A percentile compares a stretch with the other conserved stretches of the same genome.
Conservation (phyloP, 176 grass and related monocot genomes). For the Elaeis guineensis region DNA sequence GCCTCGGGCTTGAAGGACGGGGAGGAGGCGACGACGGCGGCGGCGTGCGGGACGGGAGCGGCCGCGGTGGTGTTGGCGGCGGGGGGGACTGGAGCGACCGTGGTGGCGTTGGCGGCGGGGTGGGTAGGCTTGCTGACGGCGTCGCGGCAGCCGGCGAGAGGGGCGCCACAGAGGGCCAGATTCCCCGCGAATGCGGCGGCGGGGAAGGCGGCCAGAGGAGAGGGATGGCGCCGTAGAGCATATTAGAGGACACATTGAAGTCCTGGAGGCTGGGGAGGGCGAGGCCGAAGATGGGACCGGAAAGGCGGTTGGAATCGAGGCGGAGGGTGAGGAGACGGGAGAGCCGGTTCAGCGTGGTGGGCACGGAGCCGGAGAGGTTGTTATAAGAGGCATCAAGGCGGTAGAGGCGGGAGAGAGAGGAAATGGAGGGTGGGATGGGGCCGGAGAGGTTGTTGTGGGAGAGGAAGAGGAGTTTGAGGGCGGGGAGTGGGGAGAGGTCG, state of each 20-base stretch:
- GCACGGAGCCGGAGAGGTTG: slow-evolving; percentile 40
- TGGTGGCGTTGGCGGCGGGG: slow-evolving; percentile 12
- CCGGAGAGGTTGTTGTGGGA: slow-evolving; percentile 60
- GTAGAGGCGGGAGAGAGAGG: slow-evolving; percentile 44
- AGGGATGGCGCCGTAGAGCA: slow-evolving; percentile 1
- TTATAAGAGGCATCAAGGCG: slow-evolving; percentile 76
- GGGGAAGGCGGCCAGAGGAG: not conserved
- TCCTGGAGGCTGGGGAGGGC: slow-evolving; percentile 2
- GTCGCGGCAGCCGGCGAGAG: slow-evolving; percentile 7
- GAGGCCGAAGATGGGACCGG: slow-evolving; percentile 9
- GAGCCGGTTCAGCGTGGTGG: not conserved
- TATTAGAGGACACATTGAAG: slow-evolving; percentile 7
- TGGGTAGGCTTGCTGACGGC: slow-evolving; percentile 10
- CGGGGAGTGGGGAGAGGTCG: slow-evolving; percentile 54
- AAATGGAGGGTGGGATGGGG: slow-evolving; percentile 41
- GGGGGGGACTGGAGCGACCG: not conserved
- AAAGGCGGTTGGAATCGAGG: not conserved
- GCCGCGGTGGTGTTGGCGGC: not conserved
- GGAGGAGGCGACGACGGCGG: slow-evolving; percentile 41
- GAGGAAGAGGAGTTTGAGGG: slow-evolving; percentile 82
- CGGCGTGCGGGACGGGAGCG: slow-evolving; percentile 26
- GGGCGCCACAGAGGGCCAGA: not conserved
- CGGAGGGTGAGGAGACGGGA: slow-evolving; percentile 7
- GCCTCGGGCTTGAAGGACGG: slow-evolving; percentile 31
- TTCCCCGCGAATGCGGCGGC: not conserved